These are phyloP conservation scores for Magnusiomyces suaveolens DNA, from an alignment of 1,139 yeast genomes.

Conservation along the genomic window DNA sequence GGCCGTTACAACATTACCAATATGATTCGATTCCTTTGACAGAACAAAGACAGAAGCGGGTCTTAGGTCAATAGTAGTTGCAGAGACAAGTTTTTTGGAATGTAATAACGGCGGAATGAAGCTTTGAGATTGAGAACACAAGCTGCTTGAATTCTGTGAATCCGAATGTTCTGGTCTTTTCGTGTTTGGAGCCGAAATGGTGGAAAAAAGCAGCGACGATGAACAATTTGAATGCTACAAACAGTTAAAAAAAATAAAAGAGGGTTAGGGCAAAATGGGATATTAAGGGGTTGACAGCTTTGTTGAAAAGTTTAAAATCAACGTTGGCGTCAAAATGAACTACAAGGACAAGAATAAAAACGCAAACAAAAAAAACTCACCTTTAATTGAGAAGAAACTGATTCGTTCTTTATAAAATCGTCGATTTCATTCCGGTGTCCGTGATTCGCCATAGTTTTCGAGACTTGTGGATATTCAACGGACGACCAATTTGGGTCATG, in stretches of 20 bases:
- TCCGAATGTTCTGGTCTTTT: constrained; percentile 11
- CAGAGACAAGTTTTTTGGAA: not conserved
- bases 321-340: too few relatives aligned
- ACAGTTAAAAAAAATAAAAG: not conserved
- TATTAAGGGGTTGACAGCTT: not conserved
- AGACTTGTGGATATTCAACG: too few relatives aligned
- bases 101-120: not conserved
- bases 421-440: too few relatives aligned
- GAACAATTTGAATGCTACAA: not conserved
- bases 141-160: constrained; percentile 1
- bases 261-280: not conserved
- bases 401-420: too few relatives aligned
- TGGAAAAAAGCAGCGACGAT: not conserved
- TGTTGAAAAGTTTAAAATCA: not conserved
- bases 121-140: not conserved
- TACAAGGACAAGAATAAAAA: not conserved
- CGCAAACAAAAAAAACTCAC: not conserved
- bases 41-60: not conserved
- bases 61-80: not conserved
- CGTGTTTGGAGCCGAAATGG: not conserved
- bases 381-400: too few relatives aligned
- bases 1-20: constrained; percentile 9
- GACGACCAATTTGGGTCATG: not conserved
- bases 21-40: not conserved
- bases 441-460: not conserved